Evolutionary conservation across 345 rosid species (phyloP), one percentile per base, ranked within the genome.

Genomic region (Erucastrum elatum): DNA sequence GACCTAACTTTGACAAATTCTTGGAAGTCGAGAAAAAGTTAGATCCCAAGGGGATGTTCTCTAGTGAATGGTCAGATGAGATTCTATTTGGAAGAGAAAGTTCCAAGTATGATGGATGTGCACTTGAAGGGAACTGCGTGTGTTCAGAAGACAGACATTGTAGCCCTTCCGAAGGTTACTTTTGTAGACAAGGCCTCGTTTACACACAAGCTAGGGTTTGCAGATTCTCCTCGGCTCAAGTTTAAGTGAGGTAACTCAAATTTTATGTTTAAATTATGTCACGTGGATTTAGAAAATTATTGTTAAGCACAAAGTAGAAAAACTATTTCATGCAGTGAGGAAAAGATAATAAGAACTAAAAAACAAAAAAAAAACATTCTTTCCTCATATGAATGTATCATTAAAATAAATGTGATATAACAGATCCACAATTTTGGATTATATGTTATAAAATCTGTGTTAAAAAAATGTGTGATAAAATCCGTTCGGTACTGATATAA

Each of bases 61-160:
- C 97, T 0, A 87, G 89, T 70, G 91, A 90, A 51, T 92, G 97
- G 97, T 90, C 93, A 1, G 89, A 88, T 44, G 90, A 88, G 88
- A 75, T 90, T 27, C 51, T 92, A 25, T 68, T 75, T 4, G 89
- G 94, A 13, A 81, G 26, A 82, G 87, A 49, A 66, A 84, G 70
- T 55, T 71, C 10, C 11, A 82, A 83, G 72, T 72, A 74, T 6
- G 97, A 88, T n/a, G 97, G 94, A 12, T 92, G 97, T 76, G 97
- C 86, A 30, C 73, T 92, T 35, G 97, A 94, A 76, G 98, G 98
- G 44, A 86, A 82, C 60, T 92, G 98, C 70, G 76, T 90, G 25
- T 94, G 98, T 49, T 84, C 93, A 0, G 95, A 92, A 69, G 95
- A 92, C 39, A 82, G 81, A 56, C 90, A 91, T 55, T 91, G 98